Percentiles rank a stretch among this genome's conserved stretches.
Evolutionary conservation across 345 rosid genomes (phyloP).

Genomic region (Citrus glauca): DNA sequence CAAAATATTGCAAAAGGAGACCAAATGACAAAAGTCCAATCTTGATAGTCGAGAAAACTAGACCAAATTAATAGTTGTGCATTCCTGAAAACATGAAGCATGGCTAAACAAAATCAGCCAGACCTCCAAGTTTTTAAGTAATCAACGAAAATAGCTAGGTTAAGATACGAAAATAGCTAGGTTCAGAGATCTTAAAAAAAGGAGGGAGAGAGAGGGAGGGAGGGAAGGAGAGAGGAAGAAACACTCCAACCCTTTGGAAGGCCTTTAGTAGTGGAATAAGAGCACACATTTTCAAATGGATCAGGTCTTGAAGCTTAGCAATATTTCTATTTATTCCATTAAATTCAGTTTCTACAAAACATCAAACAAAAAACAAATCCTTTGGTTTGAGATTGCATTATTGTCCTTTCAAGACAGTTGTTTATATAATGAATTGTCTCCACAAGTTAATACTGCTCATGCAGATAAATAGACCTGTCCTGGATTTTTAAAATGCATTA

Average conservation of each 20-base stretch:
- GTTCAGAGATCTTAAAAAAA: neutral
- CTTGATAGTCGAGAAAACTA: neutral
- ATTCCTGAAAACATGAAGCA: neutral
- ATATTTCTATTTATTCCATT: neutral
- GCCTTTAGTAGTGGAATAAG: neutral
- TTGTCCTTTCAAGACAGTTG: no score
- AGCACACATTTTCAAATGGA: neutral
- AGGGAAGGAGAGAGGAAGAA: no score
- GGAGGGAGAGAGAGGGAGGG: no score
- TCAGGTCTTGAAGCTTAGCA: neutral
- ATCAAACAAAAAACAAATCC: neutral
- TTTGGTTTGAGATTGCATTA: constrained; percentile 2
- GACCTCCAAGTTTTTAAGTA: neutral
- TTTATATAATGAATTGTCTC: neutral
- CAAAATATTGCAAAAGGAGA: neutral
- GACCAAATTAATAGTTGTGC: neutral
- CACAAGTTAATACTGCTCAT: neutral
- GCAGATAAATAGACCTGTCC: neutral
- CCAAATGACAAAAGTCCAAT: neutral
- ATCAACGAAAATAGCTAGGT: constrained; percentile 1
- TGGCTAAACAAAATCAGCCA: neutral
- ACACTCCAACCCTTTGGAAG: neutral
- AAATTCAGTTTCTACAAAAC: neutral
- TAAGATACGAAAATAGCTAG: neutral
- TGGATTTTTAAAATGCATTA: neutral